These are phyloP conservation scores for Corymbia citriodora DNA, from an alignment of 441 rosid species.

Conservation along the genomic window DNA sequence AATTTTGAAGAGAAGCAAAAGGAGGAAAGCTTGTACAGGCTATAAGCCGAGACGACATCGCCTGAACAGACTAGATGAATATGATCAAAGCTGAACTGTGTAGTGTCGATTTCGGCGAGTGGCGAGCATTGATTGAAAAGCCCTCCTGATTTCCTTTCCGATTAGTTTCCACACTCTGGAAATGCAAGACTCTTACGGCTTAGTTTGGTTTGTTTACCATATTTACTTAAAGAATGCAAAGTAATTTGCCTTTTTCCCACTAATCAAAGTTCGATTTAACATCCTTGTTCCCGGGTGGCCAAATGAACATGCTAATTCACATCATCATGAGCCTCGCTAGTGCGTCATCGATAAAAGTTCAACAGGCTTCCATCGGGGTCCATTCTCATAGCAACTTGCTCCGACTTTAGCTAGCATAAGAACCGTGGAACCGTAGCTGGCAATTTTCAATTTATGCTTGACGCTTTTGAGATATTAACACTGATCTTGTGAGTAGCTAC, in stretches of 20 bases:
- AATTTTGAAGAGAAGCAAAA: conserved; percentile 28
- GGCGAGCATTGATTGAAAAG: neutral
- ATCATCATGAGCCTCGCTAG: neutral
- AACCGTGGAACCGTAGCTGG: neutral
- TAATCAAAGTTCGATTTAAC: neutral
- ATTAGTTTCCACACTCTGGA: neutral
- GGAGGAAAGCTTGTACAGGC: conserved; percentile 18
- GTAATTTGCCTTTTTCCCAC: neutral
- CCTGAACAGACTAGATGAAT: neutral
- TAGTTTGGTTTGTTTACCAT: neutral
- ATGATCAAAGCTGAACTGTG: neutral
- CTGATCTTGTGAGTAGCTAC: neutral
- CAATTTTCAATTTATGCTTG: neutral
- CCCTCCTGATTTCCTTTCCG: neutral
- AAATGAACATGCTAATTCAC: neutral
- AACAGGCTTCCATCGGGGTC: neutral
- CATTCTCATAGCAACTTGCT: neutral
- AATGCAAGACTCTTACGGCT: neutral
- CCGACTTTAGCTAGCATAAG: neutral
- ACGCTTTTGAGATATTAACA: neutral
- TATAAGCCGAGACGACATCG: neutral
- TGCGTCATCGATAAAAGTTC: neutral
- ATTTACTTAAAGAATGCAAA: neutral
- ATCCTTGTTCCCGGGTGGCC: neutral
- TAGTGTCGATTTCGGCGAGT: neutral